These are phyloP conservation scores for Yarrowia sp. DNA, from an alignment of 805 yeast species.

Conservation along the genomic window DNA sequence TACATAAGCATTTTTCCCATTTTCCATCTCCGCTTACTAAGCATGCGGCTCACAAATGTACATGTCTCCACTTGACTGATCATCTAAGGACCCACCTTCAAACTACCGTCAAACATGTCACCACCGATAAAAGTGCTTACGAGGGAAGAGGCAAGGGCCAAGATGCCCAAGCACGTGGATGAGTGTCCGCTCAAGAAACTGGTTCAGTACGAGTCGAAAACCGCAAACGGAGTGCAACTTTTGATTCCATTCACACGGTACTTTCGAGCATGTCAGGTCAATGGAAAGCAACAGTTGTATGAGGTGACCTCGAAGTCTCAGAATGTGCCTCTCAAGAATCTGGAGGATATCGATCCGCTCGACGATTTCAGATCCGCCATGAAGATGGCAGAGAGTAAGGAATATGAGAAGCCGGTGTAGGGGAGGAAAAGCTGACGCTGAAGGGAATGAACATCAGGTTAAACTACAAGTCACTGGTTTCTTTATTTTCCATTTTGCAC, in stretches of 20 bases:
- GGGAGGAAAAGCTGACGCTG: no score
- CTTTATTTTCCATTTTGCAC: no score
- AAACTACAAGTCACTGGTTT: no score
- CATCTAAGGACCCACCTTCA: background rate
- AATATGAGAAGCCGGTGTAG: background rate
- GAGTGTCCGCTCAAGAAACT: conserved; percentile 46
- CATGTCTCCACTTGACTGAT: background rate
- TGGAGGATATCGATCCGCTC: conserved; percentile 1
- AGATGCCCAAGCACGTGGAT: conserved; percentile 33
- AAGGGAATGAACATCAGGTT: no score
- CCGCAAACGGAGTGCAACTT: conserved; percentile 21
- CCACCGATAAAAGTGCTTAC: conserved; percentile 27
- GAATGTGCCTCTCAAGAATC: conserved; percentile 7
- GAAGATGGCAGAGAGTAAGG: conserved; percentile 14
- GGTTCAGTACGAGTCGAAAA: conserved; percentile 46
- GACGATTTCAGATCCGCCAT: conserved; percentile 18
- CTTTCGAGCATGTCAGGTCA: conserved; percentile 43
- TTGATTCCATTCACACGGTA: conserved; percentile 45
- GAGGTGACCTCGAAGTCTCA: conserved; percentile 20
- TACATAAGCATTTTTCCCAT: background rate
- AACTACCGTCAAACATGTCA: background rate
- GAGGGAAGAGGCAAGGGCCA: conserved; percentile 20
- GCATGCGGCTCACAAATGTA: background rate
- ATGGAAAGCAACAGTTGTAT: conserved; percentile 17
- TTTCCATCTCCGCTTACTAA: background rate